Evolutionary conservation across 768 basidiomycete species (phyloP).

Genomic region (Amanita fuliginea): DNA sequence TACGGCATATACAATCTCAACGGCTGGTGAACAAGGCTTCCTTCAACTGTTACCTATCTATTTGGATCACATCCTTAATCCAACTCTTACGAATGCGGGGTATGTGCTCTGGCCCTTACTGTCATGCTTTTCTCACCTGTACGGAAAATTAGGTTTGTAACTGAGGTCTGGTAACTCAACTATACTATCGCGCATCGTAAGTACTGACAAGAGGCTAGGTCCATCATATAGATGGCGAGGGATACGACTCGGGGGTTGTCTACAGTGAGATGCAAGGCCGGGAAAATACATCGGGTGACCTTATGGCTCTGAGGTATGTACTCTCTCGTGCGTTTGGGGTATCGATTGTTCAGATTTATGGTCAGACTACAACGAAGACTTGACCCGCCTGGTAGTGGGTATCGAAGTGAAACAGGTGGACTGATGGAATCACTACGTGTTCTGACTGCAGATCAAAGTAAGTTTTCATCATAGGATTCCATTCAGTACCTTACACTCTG

Average conservation of each 20-base stretch:
- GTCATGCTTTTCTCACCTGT: neutral
- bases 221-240: conserved; percentile 88
- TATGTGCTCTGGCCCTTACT: conserved; percentile 26
- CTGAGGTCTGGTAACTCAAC: conserved; percentile 32
- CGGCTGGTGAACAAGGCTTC: conserved; percentile 90
- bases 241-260: conserved; percentile 90
- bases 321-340: neutral
- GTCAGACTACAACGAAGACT: conserved; percentile 66
- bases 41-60: conserved; percentile 81
- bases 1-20: conserved; percentile 92
- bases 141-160: conserved; percentile 34
- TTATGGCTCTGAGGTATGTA: conserved; percentile 77
- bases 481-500: conserved; percentile 5
- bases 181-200: neutral
- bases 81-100: conserved; percentile 83
- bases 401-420: conserved; percentile 95
- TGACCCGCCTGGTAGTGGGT: conserved; percentile 75
- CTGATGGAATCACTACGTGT: conserved; percentile 85
- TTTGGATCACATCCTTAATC: conserved; percentile 93
- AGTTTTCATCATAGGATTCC: conserved; percentile 8
- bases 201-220: conserved; percentile 35
- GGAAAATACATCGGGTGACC: conserved; percentile 84
- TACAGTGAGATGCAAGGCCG: conserved; percentile 97
- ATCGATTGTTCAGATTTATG: conserved; percentile 4
- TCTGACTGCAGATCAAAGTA: conserved; percentile 84